Evolutionary conservation across 2,329 filamentous ascomycete genomes (phyloP).

Genomic region (Geoglossum cookeanum): DNA sequence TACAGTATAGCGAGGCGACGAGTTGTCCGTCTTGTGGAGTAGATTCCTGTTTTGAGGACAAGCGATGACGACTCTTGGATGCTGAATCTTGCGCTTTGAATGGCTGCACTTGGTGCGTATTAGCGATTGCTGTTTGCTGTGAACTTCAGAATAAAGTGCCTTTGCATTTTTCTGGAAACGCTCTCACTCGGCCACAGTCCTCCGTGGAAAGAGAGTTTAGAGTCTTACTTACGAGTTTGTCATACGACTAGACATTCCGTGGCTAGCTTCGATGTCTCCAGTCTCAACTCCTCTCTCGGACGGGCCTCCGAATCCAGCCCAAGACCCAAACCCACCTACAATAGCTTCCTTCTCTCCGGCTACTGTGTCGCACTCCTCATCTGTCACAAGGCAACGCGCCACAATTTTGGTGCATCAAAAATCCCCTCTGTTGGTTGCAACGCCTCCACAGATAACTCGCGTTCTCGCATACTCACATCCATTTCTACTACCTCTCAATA

Average conservation of each 20-base stretch:
- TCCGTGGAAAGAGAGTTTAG: neutral
- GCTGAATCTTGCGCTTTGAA: slow-evolving; percentile 31
- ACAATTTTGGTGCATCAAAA: slow-evolving; percentile 95
- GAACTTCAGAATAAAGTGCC: neutral
- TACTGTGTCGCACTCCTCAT: slow-evolving; percentile 48
- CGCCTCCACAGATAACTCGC: slow-evolving; percentile 83
- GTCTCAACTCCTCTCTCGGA: slow-evolving; percentile 18
- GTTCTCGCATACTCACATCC: slow-evolving; percentile 92
- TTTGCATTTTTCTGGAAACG: neutral
- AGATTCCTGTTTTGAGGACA: slow-evolving; percentile 6
- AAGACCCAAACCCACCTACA: slow-evolving; percentile 44
- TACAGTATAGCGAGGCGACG: neutral
- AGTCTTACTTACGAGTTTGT: neutral
- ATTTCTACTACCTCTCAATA: slow-evolving; percentile 77
- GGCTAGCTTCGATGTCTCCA: slow-evolving; percentile 34
- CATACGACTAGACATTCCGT: slow-evolving; percentile 23
- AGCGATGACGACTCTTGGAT: slow-evolving; percentile 17
- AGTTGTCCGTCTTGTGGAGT: too few relatives aligned
- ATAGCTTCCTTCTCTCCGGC: slow-evolving; percentile 79
- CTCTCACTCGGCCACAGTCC: neutral
- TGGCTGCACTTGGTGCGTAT: slow-evolving; percentile 29
- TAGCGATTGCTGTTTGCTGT: neutral
- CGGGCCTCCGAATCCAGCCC: slow-evolving; percentile 20
- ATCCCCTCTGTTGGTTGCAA: slow-evolving; percentile 78
- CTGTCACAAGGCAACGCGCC: slow-evolving; percentile 58